Evolutionary conservation across 2,329 filamentous ascomycete genomes (phyloP), one percentile per base, ranked within the genome.

Genomic region (Diaporthe australafricana): DNA sequence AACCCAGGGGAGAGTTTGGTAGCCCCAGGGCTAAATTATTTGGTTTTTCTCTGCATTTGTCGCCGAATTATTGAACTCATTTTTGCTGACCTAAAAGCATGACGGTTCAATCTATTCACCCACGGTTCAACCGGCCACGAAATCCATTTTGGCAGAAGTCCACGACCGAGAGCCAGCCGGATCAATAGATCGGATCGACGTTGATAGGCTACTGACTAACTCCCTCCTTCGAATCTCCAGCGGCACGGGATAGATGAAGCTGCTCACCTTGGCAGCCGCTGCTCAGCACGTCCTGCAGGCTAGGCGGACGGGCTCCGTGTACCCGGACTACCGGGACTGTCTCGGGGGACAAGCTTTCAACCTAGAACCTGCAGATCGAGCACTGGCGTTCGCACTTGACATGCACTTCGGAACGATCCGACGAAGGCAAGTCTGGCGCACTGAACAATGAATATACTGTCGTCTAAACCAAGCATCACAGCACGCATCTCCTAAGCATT

Each of bases 361-460:
- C 45, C 45, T 38, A 50, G 60, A 25, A 65, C 45, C 12, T 65
- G 60, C 60, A 65, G 45, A 48, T 60, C 60, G 42, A 20, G n/a
- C 42, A 8, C 60, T 50, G 60, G 42, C 42, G 27, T 50, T 65
- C 30, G 30, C 60, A 65, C 56, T 60, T 62, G 38, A 40, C 20
- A 50, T 25, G 45, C 60, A 63, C 20, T 65, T 65, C 60, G 60
- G 60, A 65, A 38, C 60, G 60, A 65, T 35, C 60, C 60, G 60
- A 50, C 60, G 16, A 22, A 48, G 60, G 42, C 30, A 35, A 22
- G 38, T 32, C 57, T 63, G 40, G 57, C 57, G 22, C 40, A 40
- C 42, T 63, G 57, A 9, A 35, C 5, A 9, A 63, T 32, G 27
- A 47, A 42, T 20, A 17, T 35, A 11, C 12, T 48, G 42, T 38